phyloP scores from a whole-genome alignment of 2,329 filamentous ascomycete genomes.

The Knufia fluminis region DNA sequence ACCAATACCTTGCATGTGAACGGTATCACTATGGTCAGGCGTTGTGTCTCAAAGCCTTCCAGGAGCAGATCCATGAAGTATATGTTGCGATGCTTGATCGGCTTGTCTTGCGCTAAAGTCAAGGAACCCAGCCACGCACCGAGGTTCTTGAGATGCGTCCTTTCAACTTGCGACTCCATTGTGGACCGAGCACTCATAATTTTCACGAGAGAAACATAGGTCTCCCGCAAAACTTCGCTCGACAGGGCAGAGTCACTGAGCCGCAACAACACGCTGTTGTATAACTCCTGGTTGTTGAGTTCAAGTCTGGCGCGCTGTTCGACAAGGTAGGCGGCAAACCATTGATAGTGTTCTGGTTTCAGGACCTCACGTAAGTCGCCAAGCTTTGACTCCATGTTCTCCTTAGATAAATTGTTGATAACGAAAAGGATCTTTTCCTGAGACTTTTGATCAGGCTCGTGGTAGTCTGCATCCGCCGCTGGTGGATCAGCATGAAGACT shows the following conservation, averaged over 20 bases:
- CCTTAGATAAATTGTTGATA: constrained; percentile 89
- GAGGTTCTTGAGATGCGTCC: constrained; percentile 83
- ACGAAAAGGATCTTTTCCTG: constrained; percentile 94
- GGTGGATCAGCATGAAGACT: constrained; percentile 69
- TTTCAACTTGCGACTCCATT: constrained; percentile 72
- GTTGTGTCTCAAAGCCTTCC: constrained; percentile 86
- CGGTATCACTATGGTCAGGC: constrained; percentile 83
- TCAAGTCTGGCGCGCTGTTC: constrained; percentile 96
- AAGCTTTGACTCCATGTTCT: constrained; percentile 77
- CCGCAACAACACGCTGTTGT: constrained; percentile 76
- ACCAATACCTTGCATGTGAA: constrained; percentile 95
- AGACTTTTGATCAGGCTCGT: constrained; percentile 73
- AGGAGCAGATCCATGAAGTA: constrained; percentile 93
- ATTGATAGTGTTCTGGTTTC: constrained; percentile 75
- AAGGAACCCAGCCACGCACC: constrained; percentile 88
- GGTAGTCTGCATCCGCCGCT: constrained; percentile 54
- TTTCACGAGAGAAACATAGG: constrained; percentile 73
- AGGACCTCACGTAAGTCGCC: constrained; percentile 70
- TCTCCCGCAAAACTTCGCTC: constrained; percentile 85
- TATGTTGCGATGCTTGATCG: constrained; percentile 92
- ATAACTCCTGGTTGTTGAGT: constrained; percentile 90
- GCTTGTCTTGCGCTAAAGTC: constrained; percentile 86
- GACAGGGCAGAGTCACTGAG: constrained; percentile 72
- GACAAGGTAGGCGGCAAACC: constrained; percentile 92
- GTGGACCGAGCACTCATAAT: constrained; percentile 87